Conservation (phyloP, 1,139 yeast species). For the Diutina catenulata region DNA sequence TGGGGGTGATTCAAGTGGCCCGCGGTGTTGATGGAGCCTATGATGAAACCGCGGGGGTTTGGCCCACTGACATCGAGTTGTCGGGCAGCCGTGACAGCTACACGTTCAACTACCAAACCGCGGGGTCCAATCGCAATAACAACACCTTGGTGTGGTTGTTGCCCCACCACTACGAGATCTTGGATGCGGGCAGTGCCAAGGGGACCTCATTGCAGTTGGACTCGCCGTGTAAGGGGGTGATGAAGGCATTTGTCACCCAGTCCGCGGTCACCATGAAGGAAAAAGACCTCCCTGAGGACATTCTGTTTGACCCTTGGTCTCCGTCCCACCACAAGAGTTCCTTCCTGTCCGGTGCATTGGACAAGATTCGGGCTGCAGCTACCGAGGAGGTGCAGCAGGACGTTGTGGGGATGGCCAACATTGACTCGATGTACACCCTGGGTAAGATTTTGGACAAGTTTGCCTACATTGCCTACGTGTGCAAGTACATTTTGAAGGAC, state of each 20-base stretch:
- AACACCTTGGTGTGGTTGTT: constrained; percentile 37
- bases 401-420: constrained; percentile 44
- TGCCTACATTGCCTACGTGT: constrained; percentile 58
- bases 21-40: constrained; percentile 28
- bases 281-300: constrained; percentile 33
- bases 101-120: constrained; percentile 17
- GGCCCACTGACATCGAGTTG: constrained; percentile 8
- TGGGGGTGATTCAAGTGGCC: constrained; percentile 8
- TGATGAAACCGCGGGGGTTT: constrained; percentile 39
- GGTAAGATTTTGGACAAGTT: constrained; percentile 69
- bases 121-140: constrained; percentile 21
- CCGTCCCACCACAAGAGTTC: background rate
- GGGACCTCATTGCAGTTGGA: constrained; percentile 35
- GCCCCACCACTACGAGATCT: constrained; percentile 55
- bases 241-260: constrained; percentile 16
- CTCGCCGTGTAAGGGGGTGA: constrained; percentile 59
- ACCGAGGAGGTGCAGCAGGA: constrained; percentile 40
- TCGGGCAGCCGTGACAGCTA: constrained; percentile 15
- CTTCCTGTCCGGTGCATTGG: background rate
- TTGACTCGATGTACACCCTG: constrained; percentile 65
- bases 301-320: constrained; percentile 49
- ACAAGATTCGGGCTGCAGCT: constrained; percentile 36
- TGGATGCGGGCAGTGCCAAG: constrained; percentile 10
- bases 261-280: background rate
- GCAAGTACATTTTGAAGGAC: constrained; percentile 45